Evolutionary conservation across 345 rosid genomes (phyloP).

Genomic region (Abelmoschus esculentus): DNA sequence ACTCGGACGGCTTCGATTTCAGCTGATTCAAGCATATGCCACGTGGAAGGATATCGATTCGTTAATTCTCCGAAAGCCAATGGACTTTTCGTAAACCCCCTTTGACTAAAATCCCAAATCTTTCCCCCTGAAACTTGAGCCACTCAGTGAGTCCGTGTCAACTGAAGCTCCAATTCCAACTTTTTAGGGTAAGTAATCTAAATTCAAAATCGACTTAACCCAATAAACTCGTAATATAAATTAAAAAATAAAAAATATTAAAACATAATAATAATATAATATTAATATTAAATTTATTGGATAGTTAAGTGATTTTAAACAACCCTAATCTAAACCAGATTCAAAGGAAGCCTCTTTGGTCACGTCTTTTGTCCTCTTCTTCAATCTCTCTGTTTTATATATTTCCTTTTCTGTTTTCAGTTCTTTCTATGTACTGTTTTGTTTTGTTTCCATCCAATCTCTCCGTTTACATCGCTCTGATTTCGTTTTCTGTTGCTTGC

Average conservation of each 20-base stretch:
- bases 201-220: no score
- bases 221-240: no score
- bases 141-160: neutral
- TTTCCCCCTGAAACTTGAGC: neutral
- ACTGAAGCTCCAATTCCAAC: neutral
- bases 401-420: neutral
- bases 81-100: neutral
- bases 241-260: no score
- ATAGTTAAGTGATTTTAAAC: no score
- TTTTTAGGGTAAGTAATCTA: neutral
- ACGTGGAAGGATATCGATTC: no score
- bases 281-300: no score
- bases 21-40: no score
- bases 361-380: constrained; percentile 3
- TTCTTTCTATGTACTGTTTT: no score
- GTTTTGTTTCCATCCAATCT: neutral
- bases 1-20: no score
- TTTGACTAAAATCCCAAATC: neutral
- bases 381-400: neutral
- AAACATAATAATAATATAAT: no score
- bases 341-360: neutral
- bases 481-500: neutral
- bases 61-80: no score
- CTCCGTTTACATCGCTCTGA: constrained; percentile 12
- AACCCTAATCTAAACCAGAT: neutral